Base-by-base conservation (phyloP, 129 eudicot genomes). In the Arctium lappa region DNA sequence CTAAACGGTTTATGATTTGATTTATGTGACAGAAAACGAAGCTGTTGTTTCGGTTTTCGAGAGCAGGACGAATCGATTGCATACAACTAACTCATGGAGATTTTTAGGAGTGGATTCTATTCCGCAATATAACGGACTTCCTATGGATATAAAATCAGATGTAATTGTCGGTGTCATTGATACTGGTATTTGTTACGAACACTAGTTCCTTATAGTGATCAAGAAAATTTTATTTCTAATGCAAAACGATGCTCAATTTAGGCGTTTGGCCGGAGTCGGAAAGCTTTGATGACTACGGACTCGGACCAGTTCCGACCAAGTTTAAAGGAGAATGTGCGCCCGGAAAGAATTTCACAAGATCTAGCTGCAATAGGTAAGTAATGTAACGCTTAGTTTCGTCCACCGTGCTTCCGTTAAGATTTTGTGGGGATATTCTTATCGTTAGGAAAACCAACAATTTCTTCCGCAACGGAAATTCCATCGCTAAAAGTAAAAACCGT, bases 241-340 rank as follows among this genome's bases (percentile, higher is more conserved):
- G 27, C 78, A 7, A 27, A 50, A 63, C 4, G 9, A 72, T 82
- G 38, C 74, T 82, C 22, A 12, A 31, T 56, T 73, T 82, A 90
- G 94, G 94, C 12, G 75, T 92, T 39, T 92, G 97, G 97, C 94
- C 97, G 12, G 97, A 92, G 80, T 92, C 97, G 12, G 76, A 86
- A 82, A 90, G 97, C 92, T 92, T 81, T 76, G 69, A 84, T 36
- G 92, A 88, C 69, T 84, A 87, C 3, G 94, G 97, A 66, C 72
- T 92, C 40, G 90, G 87, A n/a, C 92, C 92, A 11, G 85, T 86
- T 13, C 94, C 94, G 4, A 46, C 69, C 5, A 92, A 74, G 70
- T 92, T 92, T 82, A 84, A 86, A 82, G 94, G 97, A 42, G 87
- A 86, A 80, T 90, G 97, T 82, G 76, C 78, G 40, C 79, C 85